These are phyloP conservation scores for Paramecium tetraurelia DNA, from an alignment of 73 alveolate genomes.

Conservation along the genomic window DNA sequence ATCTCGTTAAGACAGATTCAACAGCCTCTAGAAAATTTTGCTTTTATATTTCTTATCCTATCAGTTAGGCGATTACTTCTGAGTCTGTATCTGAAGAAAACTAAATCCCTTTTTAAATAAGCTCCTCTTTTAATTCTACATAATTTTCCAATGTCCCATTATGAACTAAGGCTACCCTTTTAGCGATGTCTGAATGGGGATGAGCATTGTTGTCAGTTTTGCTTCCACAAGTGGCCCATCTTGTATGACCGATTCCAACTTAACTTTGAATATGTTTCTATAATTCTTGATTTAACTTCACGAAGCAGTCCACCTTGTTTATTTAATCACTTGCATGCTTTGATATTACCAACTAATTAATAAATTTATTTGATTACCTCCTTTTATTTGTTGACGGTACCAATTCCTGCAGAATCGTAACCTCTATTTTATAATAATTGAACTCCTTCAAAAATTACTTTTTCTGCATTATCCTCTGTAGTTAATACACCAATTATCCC, in stretches of 20 bases:
- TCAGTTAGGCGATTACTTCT: constrained; percentile 80
- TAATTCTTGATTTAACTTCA: constrained; percentile 67
- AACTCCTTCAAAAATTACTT: constrained; percentile 77
- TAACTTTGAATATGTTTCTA: constrained; percentile 68
- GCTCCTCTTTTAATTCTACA: constrained; percentile 64
- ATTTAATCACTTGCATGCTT: constrained; percentile 73
- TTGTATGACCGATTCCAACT: constrained; percentile 90
- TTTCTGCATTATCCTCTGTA: constrained; percentile 72
- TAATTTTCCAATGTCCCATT: constrained; percentile 85
- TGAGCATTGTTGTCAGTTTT: constrained; percentile 88
- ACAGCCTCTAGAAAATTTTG: constrained; percentile 76
- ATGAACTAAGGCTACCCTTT: constrained; percentile 79
- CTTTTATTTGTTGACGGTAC: constrained; percentile 67
- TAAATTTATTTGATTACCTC: not conserved
- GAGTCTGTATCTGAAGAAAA: constrained; percentile 80
- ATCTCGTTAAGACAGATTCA: constrained; percentile 65
- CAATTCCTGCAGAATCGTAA: constrained; percentile 90
- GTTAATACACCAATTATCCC: constrained; percentile 89
- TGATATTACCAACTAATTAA: constrained; percentile 60
- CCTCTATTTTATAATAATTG: constrained; percentile 83
- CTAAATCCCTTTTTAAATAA: constrained; percentile 63
- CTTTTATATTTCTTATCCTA: constrained; percentile 67
- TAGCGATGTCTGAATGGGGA: constrained; percentile 83
- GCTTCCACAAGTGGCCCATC: constrained; percentile 93
- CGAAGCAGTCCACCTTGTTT: constrained; percentile 82